Conservation (phyloP, 2,329 filamentous ascomycete species). For the Sarocladium brachiariae region DNA sequence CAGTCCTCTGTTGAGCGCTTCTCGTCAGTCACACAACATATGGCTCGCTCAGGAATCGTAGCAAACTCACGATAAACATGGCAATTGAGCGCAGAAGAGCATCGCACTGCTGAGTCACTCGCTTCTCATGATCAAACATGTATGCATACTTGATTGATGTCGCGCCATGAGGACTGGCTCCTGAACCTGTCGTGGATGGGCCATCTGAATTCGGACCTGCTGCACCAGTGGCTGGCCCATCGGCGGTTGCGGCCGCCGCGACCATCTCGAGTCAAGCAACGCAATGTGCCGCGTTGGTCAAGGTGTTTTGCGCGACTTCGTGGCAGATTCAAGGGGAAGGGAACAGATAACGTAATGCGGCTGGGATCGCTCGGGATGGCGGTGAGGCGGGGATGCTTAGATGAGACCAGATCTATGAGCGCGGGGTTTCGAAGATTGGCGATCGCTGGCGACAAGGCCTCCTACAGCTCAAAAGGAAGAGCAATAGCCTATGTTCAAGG, state of each 20-base stretch:
- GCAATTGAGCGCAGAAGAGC: constrained; percentile 63
- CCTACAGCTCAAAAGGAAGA: not conserved
- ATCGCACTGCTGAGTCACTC: constrained; percentile 59
- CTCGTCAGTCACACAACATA: not conserved
- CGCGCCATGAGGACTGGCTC: constrained; percentile 12
- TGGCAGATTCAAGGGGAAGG: not conserved
- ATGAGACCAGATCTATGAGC: not conserved
- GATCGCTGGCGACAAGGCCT: not conserved
- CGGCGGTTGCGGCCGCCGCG: constrained; percentile 5
- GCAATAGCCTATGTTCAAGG: not conserved
- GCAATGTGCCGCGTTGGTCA: no score
- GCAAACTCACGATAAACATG: constrained; percentile 57
- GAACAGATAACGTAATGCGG: not conserved
- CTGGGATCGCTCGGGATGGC: not conserved
- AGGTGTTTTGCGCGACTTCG: not conserved
- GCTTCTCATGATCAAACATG: constrained; percentile 62
- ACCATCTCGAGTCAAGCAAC: not conserved
- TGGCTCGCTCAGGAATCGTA: constrained; percentile 1
- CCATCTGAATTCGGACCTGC: not conserved
- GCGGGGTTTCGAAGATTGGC: constrained; percentile 1
- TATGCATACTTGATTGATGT: constrained; percentile 49
- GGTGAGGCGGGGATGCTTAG: constrained; percentile 2
- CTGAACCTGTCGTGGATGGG: not conserved
- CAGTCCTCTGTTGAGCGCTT: constrained; percentile 37
- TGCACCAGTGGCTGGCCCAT: not conserved